These are phyloP conservation scores for Candida pseudoviswanathii DNA, from an alignment of 1,139 yeast genomes.

Conservation along the genomic window DNA sequence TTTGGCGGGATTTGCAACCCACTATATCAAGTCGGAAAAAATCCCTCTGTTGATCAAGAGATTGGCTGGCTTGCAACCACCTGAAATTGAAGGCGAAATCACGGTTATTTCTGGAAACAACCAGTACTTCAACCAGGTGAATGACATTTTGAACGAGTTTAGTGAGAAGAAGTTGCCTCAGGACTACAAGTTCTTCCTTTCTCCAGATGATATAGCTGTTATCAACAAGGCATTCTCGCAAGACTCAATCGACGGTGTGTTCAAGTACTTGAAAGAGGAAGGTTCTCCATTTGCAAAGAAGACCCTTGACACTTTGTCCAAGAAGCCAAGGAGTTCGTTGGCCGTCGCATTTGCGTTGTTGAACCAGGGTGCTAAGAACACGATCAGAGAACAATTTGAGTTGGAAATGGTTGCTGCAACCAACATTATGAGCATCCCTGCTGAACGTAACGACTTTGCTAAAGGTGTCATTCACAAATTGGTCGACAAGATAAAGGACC, in stretches of 20 bases:
- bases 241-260: slow-evolving; percentile 60
- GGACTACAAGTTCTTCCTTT: slow-evolving; percentile 60
- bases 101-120: slow-evolving; percentile 24
- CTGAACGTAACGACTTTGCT: slow-evolving; percentile 63
- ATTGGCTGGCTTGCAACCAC: slow-evolving; percentile 58
- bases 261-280: slow-evolving; percentile 55
- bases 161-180: slow-evolving; percentile 66
- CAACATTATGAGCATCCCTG: slow-evolving; percentile 61
- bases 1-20: slow-evolving; percentile 86
- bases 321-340: slow-evolving; percentile 77
- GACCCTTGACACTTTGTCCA: slow-evolving; percentile 55
- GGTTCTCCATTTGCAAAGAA: slow-evolving; percentile 69
- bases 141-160: slow-evolving; percentile 76
- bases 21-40: slow-evolving; percentile 71
- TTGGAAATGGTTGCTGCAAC: slow-evolving; percentile 80
- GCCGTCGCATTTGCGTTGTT: slow-evolving; percentile 73
- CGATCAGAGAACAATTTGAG: slow-evolving; percentile 67
- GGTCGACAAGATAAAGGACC: slow-evolving; percentile 61
- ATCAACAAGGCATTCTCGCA: slow-evolving; percentile 72
- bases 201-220: slow-evolving; percentile 56
- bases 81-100: slow-evolving; percentile 32
- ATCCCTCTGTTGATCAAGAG: slow-evolving; percentile 64
- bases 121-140: slow-evolving; percentile 58
- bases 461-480: slow-evolving; percentile 78
- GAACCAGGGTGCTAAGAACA: slow-evolving; percentile 59